These are phyloP conservation scores for Clonostachys rhizophaga DNA, from an alignment of 2,329 filamentous ascomycete species.

Conservation along the genomic window DNA sequence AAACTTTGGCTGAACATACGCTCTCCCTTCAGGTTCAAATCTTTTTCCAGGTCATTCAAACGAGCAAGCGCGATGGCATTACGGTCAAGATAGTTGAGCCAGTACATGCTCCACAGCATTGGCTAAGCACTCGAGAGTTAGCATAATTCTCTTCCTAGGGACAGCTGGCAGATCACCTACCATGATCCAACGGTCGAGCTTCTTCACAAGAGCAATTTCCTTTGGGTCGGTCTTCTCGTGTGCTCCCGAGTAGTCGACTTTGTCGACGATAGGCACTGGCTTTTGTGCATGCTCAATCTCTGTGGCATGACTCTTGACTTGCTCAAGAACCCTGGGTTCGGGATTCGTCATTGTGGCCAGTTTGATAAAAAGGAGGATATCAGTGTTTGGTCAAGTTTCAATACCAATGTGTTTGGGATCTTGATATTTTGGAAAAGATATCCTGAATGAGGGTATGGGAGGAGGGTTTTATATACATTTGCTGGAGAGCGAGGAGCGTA, in stretches of 20 bases:
- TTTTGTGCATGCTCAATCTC: constrained; percentile 4
- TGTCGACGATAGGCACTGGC: constrained; percentile 9
- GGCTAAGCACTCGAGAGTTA: constrained; percentile 10
- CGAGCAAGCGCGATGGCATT: constrained; percentile 40
- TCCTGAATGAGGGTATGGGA: too few relatives aligned
- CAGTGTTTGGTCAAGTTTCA: too few relatives aligned
- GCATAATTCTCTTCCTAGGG: not conserved
- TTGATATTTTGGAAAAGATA: too few relatives aligned
- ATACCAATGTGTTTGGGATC: too few relatives aligned
- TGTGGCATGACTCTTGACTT: not conserved
- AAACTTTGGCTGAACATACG: constrained; percentile 1
- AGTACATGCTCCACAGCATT: constrained; percentile 32
- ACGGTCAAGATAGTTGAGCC: constrained; percentile 38
- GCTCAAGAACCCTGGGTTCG: not conserved
- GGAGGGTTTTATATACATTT: too few relatives aligned
- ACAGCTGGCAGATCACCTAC: constrained; percentile 6
- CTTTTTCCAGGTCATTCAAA: constrained; percentile 20
- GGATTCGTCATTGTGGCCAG: too few relatives aligned
- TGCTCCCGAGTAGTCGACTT: constrained; percentile 28
- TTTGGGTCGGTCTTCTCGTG: constrained; percentile 29
- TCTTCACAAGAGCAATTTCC: constrained; percentile 30
- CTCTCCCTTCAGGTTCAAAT: constrained; percentile 12
- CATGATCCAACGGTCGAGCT: constrained; percentile 31
- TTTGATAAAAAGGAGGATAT: too few relatives aligned
- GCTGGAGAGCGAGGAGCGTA: too few relatives aligned